phyloP scores from a whole-genome alignment of 2,329 filamentous ascomycete species.

The Tolypocladium pustulatum region DNA sequence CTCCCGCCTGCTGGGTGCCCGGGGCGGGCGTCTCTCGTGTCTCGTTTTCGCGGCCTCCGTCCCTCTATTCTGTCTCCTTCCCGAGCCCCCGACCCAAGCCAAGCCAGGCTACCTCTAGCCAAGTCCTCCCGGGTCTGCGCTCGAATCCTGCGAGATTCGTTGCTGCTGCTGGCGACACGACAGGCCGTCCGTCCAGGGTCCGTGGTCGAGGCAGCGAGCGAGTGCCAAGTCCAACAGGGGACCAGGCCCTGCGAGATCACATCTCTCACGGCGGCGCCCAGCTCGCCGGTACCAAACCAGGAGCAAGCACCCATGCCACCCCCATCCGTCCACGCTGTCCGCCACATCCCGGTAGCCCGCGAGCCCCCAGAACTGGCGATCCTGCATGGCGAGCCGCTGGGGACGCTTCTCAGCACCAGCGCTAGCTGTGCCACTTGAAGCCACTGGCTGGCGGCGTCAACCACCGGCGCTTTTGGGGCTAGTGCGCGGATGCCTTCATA shows the following conservation, averaged over 20 bases:
- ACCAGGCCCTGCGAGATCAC: background rate
- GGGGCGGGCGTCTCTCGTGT: background rate
- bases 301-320: background rate
- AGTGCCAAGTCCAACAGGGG: background rate
- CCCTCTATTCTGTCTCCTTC: background rate
- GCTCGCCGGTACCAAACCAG: background rate
- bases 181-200: background rate
- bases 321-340: background rate
- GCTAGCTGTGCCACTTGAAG: slow-evolving; percentile 11
- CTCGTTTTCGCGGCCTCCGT: background rate
- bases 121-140: too few relatives aligned
- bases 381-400: background rate
- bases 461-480: slow-evolving; percentile 11
- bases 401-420: slow-evolving; percentile 4
- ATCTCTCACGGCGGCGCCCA: background rate
- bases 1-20: background rate
- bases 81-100: too few relatives aligned
- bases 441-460: slow-evolving; percentile 16
- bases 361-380: background rate
- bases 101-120: too few relatives aligned
- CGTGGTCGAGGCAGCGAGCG: background rate
- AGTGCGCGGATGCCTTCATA: slow-evolving; percentile 18
- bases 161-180: background rate
- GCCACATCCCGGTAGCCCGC: background rate
- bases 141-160: background rate